phyloP scores from a whole-genome alignment of 768 basidiomycete genomes.

The Leccinum imitatum region DNA sequence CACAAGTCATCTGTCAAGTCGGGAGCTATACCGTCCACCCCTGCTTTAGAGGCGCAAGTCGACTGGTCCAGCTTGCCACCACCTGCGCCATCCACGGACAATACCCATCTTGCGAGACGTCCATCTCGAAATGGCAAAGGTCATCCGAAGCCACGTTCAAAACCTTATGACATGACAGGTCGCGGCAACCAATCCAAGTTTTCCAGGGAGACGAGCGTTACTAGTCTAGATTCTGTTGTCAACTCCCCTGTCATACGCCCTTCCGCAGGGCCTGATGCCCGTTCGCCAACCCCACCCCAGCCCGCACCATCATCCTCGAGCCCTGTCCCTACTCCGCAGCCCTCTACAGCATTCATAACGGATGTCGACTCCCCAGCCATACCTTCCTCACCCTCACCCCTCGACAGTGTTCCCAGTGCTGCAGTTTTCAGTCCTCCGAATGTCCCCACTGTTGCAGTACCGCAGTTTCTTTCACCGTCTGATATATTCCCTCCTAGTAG shows the following conservation, averaged over 20 bases:
- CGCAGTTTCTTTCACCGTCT: slow-evolving; percentile 19
- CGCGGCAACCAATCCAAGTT: slow-evolving; percentile 41
- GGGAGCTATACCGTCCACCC: slow-evolving; percentile 29
- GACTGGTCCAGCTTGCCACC: slow-evolving; percentile 49
- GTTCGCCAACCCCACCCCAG: slow-evolving; percentile 33
- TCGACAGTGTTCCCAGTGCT: slow-evolving; percentile 5
- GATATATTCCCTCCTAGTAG: slow-evolving; percentile 21
- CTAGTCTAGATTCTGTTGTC: slow-evolving; percentile 49
- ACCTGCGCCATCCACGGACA: slow-evolving; percentile 27
- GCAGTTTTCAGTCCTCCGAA: slow-evolving; percentile 19
- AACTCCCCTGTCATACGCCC: slow-evolving; percentile 40
- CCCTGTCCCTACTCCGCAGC: slow-evolving; percentile 13
- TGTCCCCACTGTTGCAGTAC: slow-evolving; percentile 13
- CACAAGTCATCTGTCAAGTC: slow-evolving; percentile 74
- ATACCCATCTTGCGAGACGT: slow-evolving; percentile 47
- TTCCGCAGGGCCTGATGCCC: slow-evolving; percentile 35
- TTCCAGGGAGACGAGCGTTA: slow-evolving; percentile 56
- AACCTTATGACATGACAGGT: slow-evolving; percentile 59
- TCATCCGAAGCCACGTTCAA: slow-evolving; percentile 56
- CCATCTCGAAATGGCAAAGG: slow-evolving; percentile 46
- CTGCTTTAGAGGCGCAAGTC: slow-evolving; percentile 39
- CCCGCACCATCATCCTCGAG: slow-evolving; percentile 17
- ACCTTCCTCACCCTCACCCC: slow-evolving; percentile 10
- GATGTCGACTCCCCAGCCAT: slow-evolving; percentile 7
- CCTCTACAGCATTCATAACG: slow-evolving; percentile 1